Evolutionary conservation across 495 filamentous ascomycete genomes (phyloP).

Genomic region (Penicillium mononematosum): DNA sequence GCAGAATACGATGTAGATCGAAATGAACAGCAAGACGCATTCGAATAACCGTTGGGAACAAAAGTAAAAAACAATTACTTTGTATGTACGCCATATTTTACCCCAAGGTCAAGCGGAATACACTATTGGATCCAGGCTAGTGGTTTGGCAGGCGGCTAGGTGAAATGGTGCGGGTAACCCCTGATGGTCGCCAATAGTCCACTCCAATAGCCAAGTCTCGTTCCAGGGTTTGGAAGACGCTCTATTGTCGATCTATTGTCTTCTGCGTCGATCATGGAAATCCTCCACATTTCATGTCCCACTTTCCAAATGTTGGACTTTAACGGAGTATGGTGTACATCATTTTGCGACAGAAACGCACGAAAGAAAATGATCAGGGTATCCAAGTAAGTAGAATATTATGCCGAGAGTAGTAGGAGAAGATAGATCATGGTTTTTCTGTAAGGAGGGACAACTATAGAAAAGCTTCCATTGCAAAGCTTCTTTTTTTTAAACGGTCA

Average conservation of each 20-base stretch:
- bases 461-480: not conserved
- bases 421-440: too few species aligned
- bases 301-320: not conserved
- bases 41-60: not conserved
- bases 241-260: slow-evolving; percentile 7
- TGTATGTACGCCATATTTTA: not conserved
- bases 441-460: not conserved
- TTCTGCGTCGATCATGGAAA: slow-evolving; percentile 1
- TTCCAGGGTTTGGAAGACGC: slow-evolving; percentile 18
- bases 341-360: not conserved
- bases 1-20: not conserved
- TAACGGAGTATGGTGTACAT: not conserved
- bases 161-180: slow-evolving; percentile 19
- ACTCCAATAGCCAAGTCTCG: slow-evolving; percentile 16
- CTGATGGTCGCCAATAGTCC: slow-evolving; percentile 29
- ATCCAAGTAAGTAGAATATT: too few species aligned
- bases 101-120: not conserved
- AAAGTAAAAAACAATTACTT: not conserved
- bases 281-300: slow-evolving; percentile 7
- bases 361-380: not conserved
- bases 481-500: not conserved
- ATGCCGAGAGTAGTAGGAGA: too few species aligned
- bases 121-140: slow-evolving; percentile 27
- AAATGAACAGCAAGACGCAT: not conserved
- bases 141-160: slow-evolving; percentile 25